A percentile compares a stretch with the other conserved stretches of the same genome.
These are phyloP conservation scores for Stevia rebaudiana DNA, from an alignment of 140 eudicot genomes.

Conservation along the genomic window DNA sequence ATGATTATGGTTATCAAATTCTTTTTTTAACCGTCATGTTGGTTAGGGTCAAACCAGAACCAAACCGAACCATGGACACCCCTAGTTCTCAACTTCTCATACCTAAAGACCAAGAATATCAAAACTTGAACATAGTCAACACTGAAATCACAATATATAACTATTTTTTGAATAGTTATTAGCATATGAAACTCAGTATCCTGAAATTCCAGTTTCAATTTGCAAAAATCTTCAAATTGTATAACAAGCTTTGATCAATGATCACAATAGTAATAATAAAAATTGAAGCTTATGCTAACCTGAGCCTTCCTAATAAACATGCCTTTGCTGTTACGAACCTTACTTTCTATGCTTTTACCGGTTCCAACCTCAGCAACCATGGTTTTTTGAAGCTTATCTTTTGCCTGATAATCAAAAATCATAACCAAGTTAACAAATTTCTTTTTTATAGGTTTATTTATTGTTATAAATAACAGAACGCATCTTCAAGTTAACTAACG, in stretches of 20 bases:
- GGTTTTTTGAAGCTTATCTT: conserved; percentile 75
- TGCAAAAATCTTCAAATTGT: background rate
- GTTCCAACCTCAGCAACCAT: conserved; percentile 85
- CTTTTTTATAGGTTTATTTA: no score
- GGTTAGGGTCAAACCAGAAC: no score
- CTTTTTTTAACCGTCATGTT: no score
- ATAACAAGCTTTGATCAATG: background rate
- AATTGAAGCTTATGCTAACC: conserved; percentile 32
- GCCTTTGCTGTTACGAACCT: conserved; percentile 91
- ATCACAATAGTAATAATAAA: background rate
- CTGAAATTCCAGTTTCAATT: background rate
- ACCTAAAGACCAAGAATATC: no score
- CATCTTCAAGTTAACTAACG: no score
- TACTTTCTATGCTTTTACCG: conserved; percentile 74
- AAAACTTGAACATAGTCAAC: no score
- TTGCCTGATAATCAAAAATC: conserved; percentile 54
- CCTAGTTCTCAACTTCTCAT: no score
- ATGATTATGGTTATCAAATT: no score
- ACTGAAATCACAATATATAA: no score
- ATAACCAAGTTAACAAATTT: background rate
- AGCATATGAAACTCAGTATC: background rate
- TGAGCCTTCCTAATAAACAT: conserved; percentile 75
- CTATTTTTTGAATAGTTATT: background rate
- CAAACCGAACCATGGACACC: no score
- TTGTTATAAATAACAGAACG: no score